phyloP scores from a whole-genome alignment of 495 filamentous ascomycete genomes.

The Aspergillus conjunctus region DNA sequence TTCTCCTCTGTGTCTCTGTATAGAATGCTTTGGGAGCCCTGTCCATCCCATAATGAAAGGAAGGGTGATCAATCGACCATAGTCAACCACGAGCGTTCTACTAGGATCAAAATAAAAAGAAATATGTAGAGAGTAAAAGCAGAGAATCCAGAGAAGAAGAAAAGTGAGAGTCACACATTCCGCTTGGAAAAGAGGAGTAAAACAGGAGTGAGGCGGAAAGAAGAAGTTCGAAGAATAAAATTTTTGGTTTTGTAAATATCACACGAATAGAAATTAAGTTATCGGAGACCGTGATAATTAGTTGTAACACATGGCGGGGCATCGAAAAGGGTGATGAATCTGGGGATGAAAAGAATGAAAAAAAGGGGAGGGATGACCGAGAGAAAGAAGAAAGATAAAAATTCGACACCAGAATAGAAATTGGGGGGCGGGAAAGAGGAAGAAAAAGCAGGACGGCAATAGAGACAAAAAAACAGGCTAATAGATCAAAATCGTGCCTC shows the following conservation, averaged over 20 bases:
- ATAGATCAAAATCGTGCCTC: constrained; percentile 28
- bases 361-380: constrained; percentile 10
- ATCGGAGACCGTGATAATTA: constrained; percentile 19
- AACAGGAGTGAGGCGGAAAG: constrained; percentile 5
- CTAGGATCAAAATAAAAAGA: neutral
- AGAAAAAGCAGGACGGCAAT: constrained; percentile 18
- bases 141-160: neutral
- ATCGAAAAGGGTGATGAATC: constrained; percentile 14
- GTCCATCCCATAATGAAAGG: neutral
- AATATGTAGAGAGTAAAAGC: neutral
- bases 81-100: constrained; percentile 1
- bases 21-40: neutral
- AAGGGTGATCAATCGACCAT: neutral
- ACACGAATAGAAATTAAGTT: constrained; percentile 28
- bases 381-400: constrained; percentile 26
- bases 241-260: constrained; percentile 20
- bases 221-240: constrained; percentile 3
- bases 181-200: constrained; percentile 19
- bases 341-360: neutral
- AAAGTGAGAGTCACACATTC: constrained; percentile 6
- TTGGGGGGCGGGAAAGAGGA: constrained; percentile 17
- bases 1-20: neutral
- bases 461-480: constrained; percentile 25
- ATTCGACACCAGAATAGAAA: constrained; percentile 30
- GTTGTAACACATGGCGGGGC: constrained; percentile 30